These are phyloP conservation scores for Tetratostichococcus sp. DNA, from an alignment of 139 green algal genomes.

Conservation along the genomic window DNA sequence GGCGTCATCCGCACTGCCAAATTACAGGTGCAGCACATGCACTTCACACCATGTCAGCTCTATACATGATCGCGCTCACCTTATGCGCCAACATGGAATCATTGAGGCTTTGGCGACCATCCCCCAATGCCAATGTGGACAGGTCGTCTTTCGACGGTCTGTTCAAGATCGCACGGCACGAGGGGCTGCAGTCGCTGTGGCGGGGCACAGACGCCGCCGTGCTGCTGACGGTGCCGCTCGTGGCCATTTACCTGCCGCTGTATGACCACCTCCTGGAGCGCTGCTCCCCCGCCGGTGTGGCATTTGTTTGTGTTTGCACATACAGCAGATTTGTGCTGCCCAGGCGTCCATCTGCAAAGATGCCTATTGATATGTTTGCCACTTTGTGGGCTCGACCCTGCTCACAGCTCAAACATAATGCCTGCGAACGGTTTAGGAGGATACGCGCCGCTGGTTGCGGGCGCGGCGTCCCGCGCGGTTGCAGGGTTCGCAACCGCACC, in stretches of 20 bases:
- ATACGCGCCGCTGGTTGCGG: neutral
- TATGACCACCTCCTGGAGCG: conserved; percentile 78
- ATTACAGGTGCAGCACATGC: neutral
- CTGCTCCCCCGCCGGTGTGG: conserved; percentile 36
- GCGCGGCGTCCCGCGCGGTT: neutral
- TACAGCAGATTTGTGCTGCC: too few relatives aligned
- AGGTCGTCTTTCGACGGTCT: conserved; percentile 1
- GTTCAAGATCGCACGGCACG: neutral
- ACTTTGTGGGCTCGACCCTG: too few relatives aligned
- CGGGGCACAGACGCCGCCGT: neutral
- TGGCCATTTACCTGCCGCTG: conserved; percentile 76
- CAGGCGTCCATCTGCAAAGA: too few relatives aligned
- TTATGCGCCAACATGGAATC: too few relatives aligned
- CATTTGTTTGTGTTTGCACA: too few relatives aligned
- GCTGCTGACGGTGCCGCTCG: neutral
- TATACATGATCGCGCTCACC: too few relatives aligned
- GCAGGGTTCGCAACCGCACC: neutral
- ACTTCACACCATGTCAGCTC: too few relatives aligned
- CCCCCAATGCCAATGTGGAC: too few relatives aligned
- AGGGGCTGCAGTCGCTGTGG: neutral
- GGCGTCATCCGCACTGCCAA: neutral
- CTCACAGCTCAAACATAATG: too few relatives aligned
- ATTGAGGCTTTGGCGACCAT: too few relatives aligned
- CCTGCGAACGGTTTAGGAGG: too few relatives aligned
- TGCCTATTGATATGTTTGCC: too few relatives aligned